A percentile compares a stretch with the other conserved stretches of the same genome.
These are phyloP conservation scores for Platismatia glauca DNA, from an alignment of 495 filamentous ascomycete genomes.

Conservation along the genomic window DNA sequence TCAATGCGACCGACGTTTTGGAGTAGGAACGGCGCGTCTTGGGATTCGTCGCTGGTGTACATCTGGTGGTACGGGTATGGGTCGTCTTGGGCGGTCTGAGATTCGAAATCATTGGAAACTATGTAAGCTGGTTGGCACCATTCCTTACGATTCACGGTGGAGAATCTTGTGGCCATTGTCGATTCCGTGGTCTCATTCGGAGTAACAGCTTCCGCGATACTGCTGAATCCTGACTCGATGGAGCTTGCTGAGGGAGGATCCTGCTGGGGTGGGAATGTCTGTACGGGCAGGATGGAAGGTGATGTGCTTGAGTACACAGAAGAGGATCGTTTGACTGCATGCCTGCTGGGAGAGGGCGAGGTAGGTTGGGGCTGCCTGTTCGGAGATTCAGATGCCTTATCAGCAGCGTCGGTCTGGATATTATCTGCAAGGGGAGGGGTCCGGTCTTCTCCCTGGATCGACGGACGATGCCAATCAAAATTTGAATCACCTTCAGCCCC, in stretches of 20 bases:
- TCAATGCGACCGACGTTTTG: conserved; percentile 30
- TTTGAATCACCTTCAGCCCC: conserved; percentile 84
- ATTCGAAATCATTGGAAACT: conserved; percentile 13
- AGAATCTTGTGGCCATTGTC: conserved; percentile 7
- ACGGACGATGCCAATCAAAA: conserved; percentile 68
- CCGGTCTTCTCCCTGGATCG: conserved; percentile 24
- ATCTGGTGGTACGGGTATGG: conserved; percentile 42
- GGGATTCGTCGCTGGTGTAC: conserved; percentile 37
- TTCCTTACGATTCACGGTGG: conserved; percentile 1
- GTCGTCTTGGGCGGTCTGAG: conserved; percentile 32
- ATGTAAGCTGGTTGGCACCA: conserved; percentile 4
- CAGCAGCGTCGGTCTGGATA: background rate
- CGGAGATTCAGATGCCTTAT: background rate
- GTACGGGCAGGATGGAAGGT: conserved; percentile 20
- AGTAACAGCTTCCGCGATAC: conserved; percentile 31
- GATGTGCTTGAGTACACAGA: conserved; percentile 24
- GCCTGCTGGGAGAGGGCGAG: background rate
- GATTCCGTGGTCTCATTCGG: conserved; percentile 27
- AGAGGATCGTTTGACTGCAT: conserved; percentile 4
- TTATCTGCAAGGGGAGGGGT: background rate
- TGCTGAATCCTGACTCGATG: conserved; percentile 30
- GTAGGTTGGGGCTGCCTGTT: background rate
- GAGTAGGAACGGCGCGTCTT: conserved; percentile 38
- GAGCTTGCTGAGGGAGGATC: conserved; percentile 29
- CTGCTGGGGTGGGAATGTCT: conserved; percentile 32